Percentiles rank a stretch among this genome's conserved stretches.
phyloP scores from a whole-genome alignment of 805 yeast species.

The Aciculoconidium aculeatum region DNA sequence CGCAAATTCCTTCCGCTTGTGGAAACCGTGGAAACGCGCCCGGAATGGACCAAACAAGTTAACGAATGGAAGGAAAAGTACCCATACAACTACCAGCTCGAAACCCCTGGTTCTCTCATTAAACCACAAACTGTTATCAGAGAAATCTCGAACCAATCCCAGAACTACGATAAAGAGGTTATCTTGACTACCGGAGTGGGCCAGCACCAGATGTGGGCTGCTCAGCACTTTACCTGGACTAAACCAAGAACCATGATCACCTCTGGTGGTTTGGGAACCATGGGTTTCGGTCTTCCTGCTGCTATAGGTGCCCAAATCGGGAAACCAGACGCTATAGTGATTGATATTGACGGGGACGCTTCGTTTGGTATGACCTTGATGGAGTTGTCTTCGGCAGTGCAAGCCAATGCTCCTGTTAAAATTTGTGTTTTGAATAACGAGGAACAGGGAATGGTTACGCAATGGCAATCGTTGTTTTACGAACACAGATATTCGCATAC shows the following conservation, averaged over 20 bases:
- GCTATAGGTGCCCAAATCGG: constrained; percentile 99
- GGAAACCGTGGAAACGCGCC: constrained; percentile 57
- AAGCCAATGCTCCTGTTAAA: constrained; percentile 88
- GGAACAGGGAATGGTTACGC: constrained; percentile 99
- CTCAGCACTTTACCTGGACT: constrained; percentile 94
- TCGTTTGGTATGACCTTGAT: constrained; percentile 97
- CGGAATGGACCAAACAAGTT: constrained; percentile 73
- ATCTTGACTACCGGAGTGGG: constrained; percentile 98
- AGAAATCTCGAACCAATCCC: constrained; percentile 70
- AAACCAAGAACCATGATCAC: constrained; percentile 90
- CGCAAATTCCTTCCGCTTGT: constrained; percentile 67
- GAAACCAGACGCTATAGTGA: constrained; percentile 88
- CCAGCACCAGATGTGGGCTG: constrained; percentile 99
- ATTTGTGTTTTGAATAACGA: constrained; percentile 88
- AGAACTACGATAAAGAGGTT: constrained; percentile 61
- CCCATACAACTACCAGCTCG: constrained; percentile 78
- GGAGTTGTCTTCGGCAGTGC: constrained; percentile 91
- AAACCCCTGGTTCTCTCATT: constrained; percentile 72
- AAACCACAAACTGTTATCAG: constrained; percentile 90
- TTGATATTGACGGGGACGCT: constrained; percentile 98
- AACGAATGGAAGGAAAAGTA: constrained; percentile 78
- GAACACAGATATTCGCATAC: constrained; percentile 98
- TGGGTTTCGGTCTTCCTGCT: constrained; percentile 97
- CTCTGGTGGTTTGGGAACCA: constrained; percentile 98
- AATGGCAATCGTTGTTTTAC: constrained; percentile 97